These are phyloP conservation scores for Elaeis guineensis DNA, from an alignment of 176 grass and related monocot species.

Conservation along the genomic window DNA sequence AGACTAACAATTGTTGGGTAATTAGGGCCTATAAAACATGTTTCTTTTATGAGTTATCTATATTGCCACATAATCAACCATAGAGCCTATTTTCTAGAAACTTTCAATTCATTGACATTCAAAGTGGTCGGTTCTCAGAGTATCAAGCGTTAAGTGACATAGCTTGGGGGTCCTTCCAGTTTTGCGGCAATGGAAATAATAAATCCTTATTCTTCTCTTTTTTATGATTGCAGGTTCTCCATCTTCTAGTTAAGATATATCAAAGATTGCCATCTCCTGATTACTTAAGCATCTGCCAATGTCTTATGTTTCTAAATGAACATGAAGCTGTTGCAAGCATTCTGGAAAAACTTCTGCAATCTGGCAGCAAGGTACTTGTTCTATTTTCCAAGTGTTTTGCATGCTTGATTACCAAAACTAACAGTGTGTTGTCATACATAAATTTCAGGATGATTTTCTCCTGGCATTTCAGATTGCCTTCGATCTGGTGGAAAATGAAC, in stretches of 20 bases:
- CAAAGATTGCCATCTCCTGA: slow-evolving; percentile 74
- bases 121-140: no score
- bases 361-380: slow-evolving; percentile 62
- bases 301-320: slow-evolving; percentile 89
- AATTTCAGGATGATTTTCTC: slow-evolving; percentile 80
- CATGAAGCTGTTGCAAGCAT: slow-evolving; percentile 70
- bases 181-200: background rate
- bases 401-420: slow-evolving; percentile 1
- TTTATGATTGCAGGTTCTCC: slow-evolving; percentile 56
- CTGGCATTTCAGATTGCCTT: slow-evolving; percentile 97
- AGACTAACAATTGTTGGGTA: no score
- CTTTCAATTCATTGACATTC: no score
- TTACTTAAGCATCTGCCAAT: slow-evolving; percentile 91
- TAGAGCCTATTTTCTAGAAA: no score
- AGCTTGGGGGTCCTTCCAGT: no score
- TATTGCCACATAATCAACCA: no score
- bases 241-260: slow-evolving; percentile 87
- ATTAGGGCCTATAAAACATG: no score
- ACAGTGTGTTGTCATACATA: slow-evolving; percentile 10
- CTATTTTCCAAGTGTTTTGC: slow-evolving; percentile 11
- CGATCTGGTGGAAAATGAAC: slow-evolving; percentile 95
- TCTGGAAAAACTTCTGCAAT: slow-evolving; percentile 79
- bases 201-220: slow-evolving; percentile 14
- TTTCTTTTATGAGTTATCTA: no score
- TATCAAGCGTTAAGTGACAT: no score